Percentiles rank a stretch among this genome's conserved stretches.
These are phyloP conservation scores for Nothophoma quercina DNA, from an alignment of 2,329 filamentous ascomycete species.

Conservation along the genomic window DNA sequence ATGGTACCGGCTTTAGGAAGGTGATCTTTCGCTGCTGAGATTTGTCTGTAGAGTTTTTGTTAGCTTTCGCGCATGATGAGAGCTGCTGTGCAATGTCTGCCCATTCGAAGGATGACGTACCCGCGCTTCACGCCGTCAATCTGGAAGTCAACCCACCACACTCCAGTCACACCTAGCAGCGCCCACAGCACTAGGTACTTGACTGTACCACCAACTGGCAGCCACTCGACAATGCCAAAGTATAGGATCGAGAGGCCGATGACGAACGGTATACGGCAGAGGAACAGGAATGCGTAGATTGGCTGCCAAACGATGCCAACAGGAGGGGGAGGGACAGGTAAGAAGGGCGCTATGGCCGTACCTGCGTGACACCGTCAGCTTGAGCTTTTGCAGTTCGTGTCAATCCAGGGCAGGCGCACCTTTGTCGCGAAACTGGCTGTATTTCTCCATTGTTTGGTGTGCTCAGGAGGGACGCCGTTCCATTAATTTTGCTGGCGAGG, in stretches of 20 bases:
- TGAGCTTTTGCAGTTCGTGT: not conserved
- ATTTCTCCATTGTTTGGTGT: slow-evolving; percentile 79
- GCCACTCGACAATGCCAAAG: slow-evolving; percentile 82
- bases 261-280: slow-evolving; percentile 81
- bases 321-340: slow-evolving; percentile 75
- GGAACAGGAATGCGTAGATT: slow-evolving; percentile 75
- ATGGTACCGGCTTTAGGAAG: slow-evolving; percentile 81
- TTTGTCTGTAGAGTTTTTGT: slow-evolving; percentile 17
- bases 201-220: slow-evolving; percentile 72
- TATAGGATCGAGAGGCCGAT: slow-evolving; percentile 72
- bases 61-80: slow-evolving; percentile 4
- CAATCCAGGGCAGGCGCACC: slow-evolving; percentile 59
- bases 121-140: slow-evolving; percentile 96
- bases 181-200: slow-evolving; percentile 90
- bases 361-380: slow-evolving; percentile 61
- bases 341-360: slow-evolving; percentile 94
- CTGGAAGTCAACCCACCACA: slow-evolving; percentile 99
- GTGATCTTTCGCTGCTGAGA: slow-evolving; percentile 55
- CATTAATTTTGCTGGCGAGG: slow-evolving; percentile 20
- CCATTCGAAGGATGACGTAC: slow-evolving; percentile 51
- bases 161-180: slow-evolving; percentile 84
- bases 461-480: slow-evolving; percentile 20
- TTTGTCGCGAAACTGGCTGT: slow-evolving; percentile 89
- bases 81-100: not conserved
- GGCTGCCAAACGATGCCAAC: slow-evolving; percentile 68